Base-by-base conservation (phyloP, 2,329 filamentous ascomycete species). In the Sarocladiaceae sp. region DNA sequence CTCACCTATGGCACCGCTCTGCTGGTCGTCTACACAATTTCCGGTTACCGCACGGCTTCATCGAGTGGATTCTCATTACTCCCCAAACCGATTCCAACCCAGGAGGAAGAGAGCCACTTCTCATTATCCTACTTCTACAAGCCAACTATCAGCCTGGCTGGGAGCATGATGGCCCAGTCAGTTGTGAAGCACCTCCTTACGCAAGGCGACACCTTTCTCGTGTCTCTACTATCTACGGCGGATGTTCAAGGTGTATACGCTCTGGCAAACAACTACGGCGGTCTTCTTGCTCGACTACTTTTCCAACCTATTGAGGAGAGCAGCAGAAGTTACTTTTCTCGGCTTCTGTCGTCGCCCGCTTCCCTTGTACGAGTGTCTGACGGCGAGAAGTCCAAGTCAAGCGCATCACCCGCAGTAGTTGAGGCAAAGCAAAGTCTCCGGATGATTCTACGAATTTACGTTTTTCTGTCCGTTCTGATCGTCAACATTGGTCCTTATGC, bases 281-380 rank as follows among this genome's bases (percentile, higher is more conserved):
- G 92, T 2, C 80, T 99, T 0, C 73, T 96, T 25, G 94, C 94
- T 0, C 83, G 94, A 3, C 82, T 97, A 57, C 73, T 99, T 49
- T 93, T 99, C 66, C 94, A 97, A 63, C 95, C 94, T 7, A 83
- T 99, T 54, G 94, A 99, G 68, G 95, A 99, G 69, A 93, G 87
- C 66, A 92, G 88, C 57, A 86, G 95, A 35, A 91, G 86, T 63
- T 85, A 96, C 64, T 97, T 97, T 55, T 92, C 90, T 50, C 87
- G 87, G 29, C 75, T 96, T 1, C 82, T 97, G 20, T 52, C 63
- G 3, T 57, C 65, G 4, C 37, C 60, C 0, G 37, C 57, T 7
- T 55, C 23, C 12, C 50, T 50, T 7, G 15, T 36, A 3, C 47
- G 18, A 3, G 31, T 37, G 3, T 35, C 60, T 1, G 36, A 56